Base-by-base conservation (phyloP, 331 rosid genomes). In the Stylosanthes scabra region DNA sequence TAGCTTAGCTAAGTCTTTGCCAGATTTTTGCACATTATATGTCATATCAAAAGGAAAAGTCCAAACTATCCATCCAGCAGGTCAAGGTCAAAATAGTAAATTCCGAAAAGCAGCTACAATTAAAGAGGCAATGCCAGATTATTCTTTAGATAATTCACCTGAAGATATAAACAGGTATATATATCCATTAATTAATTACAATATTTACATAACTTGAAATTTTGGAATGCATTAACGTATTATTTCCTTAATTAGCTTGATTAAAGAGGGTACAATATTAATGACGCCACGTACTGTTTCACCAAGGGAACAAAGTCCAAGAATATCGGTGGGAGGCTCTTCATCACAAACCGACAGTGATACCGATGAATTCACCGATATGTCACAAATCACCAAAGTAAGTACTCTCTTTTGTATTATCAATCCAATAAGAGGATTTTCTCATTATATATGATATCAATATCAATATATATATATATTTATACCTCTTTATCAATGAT, bases 21-120 rank as follows among this genome's bases (percentile, higher is more conserved):
- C 99, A 8, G 74, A 83, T 16, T 76, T 84, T 20, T 91, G 96
- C 74, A 64, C 81, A 11, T 79, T 90, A 63, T 73, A 88, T 56
- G 91, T 95, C 71, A 69, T 91, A 68, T 86, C 92, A 20, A 91
- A 83, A 82, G 97, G 92, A 80, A 94, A 81, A 80, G 76, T 81
- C 54, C 93, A 87, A 25, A 74, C 8, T 40, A 62, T 80, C 12
- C 81, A 70, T 76, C 70, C 83, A 16, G 82, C 81, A 2, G 77
- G 78, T 37, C 83, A 37, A 2, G 71, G 57, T 41, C 81, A 63
- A 13, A 63, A 1, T 39, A 4, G 2, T 14, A 51, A 14, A 51
- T 16, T 16, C 27, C 7, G 8, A 51, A 51, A 2, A n/a, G 15
- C 57, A 51, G 7, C 57, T 5, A 6, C 31, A 63, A 2, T 6